phyloP scores from a whole-genome alignment of 2,329 filamentous ascomycete genomes.

The Aspergillus tanneri region DNA sequence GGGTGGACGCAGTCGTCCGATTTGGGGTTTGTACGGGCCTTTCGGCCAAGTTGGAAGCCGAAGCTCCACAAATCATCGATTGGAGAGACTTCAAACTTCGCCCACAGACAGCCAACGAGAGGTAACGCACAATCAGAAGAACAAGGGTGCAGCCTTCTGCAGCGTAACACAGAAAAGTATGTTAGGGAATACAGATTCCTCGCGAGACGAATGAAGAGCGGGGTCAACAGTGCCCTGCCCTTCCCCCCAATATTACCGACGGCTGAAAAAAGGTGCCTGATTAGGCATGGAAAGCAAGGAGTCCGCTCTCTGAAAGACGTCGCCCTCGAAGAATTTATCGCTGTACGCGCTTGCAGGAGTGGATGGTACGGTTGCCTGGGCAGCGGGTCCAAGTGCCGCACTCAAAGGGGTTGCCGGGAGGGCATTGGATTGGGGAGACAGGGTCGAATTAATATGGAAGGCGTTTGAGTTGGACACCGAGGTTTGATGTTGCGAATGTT shows the following conservation, averaged over 20 bases:
- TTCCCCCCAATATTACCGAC: slow-evolving; percentile 34
- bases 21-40: neutral
- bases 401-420: slow-evolving; percentile 85
- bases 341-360: slow-evolving; percentile 50
- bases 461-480: slow-evolving; percentile 29
- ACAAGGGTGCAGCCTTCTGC: neutral
- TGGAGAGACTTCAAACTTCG: neutral
- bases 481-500: slow-evolving; percentile 32
- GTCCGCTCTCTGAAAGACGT: slow-evolving; percentile 51
- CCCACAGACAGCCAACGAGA: neutral
- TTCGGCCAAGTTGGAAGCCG: slow-evolving; percentile 5
- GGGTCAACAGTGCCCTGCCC: neutral
- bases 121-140: no score
- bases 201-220: neutral
- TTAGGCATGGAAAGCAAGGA: slow-evolving; percentile 47
- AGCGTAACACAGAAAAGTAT: neutral
- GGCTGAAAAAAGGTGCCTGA: slow-evolving; percentile 43
- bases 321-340: slow-evolving; percentile 50
- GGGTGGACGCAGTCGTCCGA: slow-evolving; percentile 4
- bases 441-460: slow-evolving; percentile 28
- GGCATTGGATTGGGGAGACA: slow-evolving; percentile 53
- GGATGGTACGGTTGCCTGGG: slow-evolving; percentile 82
- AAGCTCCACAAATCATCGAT: neutral
- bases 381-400: slow-evolving; percentile 82
- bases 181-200: neutral